Evolutionary conservation across 1,284 basidiomycete species (phyloP).

Genomic region (Austropuccinia psidii): DNA sequence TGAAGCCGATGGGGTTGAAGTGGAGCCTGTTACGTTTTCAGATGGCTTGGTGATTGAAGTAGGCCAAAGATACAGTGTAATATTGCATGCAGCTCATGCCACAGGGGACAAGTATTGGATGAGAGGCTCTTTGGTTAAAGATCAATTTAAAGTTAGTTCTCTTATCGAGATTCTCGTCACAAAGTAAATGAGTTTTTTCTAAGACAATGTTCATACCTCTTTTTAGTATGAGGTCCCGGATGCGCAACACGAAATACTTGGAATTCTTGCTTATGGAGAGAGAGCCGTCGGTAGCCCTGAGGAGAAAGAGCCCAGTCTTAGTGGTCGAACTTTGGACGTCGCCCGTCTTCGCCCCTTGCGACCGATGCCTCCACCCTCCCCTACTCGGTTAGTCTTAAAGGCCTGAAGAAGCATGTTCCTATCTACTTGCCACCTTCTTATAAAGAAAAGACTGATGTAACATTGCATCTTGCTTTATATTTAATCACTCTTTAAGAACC

Average conservation of each 20-base stretch:
- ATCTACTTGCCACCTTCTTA: neutral
- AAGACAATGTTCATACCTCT: neutral
- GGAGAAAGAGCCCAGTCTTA: neutral
- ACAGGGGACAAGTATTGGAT: conserved; percentile 43
- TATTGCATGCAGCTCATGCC: conserved; percentile 42
- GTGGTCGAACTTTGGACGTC: neutral
- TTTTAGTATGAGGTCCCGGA: conserved; percentile 26
- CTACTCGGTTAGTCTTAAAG: conserved; percentile 18
- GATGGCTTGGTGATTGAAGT: conserved; percentile 40
- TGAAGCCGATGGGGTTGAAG: conserved; percentile 43
- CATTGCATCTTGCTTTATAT: neutral
- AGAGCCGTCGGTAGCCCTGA: conserved; percentile 10
- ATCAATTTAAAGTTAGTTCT: conserved; percentile 22
- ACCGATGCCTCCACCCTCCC: conserved; percentile 9
- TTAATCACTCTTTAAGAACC: neutral
- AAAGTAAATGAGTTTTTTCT: neutral
- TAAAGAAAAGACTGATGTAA: neutral
- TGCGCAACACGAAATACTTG: conserved; percentile 17
- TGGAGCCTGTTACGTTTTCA: conserved; percentile 40
- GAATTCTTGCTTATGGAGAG: conserved; percentile 28
- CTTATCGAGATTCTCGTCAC: neutral
- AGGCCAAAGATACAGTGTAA: conserved; percentile 42
- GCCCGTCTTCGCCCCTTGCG: conserved; percentile 14
- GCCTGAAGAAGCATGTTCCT: neutral
- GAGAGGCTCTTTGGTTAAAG: conserved; percentile 38